Conservation (phyloP, 371 early-diverging fungal species). For the Spraguea lophii region DNA sequence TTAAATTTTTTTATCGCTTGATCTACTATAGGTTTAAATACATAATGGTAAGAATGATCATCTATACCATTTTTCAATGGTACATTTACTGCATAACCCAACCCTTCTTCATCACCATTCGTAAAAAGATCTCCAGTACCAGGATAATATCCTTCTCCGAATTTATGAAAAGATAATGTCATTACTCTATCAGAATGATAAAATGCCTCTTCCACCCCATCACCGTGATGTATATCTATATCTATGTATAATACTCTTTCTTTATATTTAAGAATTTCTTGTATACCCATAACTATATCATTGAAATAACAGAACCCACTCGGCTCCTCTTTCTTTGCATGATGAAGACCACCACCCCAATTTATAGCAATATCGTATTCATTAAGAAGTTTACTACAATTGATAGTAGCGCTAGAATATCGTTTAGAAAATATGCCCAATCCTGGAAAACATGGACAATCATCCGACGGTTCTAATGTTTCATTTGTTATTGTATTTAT, state of each 20-base stretch:
- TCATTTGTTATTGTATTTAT: constrained; percentile 9
- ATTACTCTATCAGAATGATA: constrained; percentile 65
- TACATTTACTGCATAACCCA: constrained; percentile 59
- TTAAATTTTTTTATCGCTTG: constrained; percentile 55
- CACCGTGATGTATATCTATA: constrained; percentile 83
- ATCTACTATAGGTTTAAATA: constrained; percentile 61
- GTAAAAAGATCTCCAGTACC: constrained; percentile 66
- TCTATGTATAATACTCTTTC: constrained; percentile 67
- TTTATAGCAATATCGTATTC: constrained; percentile 65
- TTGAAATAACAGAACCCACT: constrained; percentile 81
- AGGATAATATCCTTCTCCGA: constrained; percentile 73
- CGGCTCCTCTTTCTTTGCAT: constrained; percentile 71
- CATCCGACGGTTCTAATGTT: constrained; percentile 50
- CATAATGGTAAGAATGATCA: constrained; percentile 56
- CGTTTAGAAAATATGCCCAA: constrained; percentile 76
- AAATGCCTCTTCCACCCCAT: constrained; percentile 76
- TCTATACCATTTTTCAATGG: constrained; percentile 70
- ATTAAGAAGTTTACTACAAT: constrained; percentile 58
- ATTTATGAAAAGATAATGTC: constrained; percentile 75
- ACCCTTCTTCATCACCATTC: constrained; percentile 49
- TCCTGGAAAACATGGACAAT: constrained; percentile 86
- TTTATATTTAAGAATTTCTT: constrained; percentile 57
- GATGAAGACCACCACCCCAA: constrained; percentile 82
- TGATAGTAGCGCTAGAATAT: constrained; percentile 76
- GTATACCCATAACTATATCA: constrained; percentile 69